phyloP scores from a whole-genome alignment of 805 yeast genomes.

The Lachancea sp. region DNA sequence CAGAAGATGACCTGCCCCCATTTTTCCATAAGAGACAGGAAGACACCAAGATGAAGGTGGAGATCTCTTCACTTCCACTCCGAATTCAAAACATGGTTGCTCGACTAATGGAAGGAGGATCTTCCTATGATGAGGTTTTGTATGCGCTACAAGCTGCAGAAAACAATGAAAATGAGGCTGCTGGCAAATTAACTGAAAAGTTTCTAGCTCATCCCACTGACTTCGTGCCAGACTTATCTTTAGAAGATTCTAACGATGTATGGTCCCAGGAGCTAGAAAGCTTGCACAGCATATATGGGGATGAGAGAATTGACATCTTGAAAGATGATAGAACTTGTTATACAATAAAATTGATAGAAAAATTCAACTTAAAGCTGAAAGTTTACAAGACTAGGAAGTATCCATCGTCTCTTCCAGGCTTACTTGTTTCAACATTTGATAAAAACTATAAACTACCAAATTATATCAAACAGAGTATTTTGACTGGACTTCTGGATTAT shows the following conservation, averaged over 20 bases:
- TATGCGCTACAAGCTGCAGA: conserved; percentile 39
- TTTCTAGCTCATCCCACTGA: conserved; percentile 15
- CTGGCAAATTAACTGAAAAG: conserved; percentile 42
- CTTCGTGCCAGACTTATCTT: conserved; percentile 11
- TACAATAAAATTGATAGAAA: conserved; percentile 32
- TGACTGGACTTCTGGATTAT: conserved; percentile 42
- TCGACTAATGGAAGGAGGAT: conserved; percentile 60
- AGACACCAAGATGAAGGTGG: conserved; percentile 54
- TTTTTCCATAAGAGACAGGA: conserved; percentile 50
- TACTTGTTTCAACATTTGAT: conserved; percentile 44
- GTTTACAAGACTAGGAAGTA: conserved; percentile 47
- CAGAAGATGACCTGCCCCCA: conserved; percentile 87
- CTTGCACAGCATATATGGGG: conserved; percentile 50
- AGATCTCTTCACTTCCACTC: conserved; percentile 32
- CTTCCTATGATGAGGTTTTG: conserved; percentile 56
- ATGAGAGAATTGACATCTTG: conserved; percentile 35
- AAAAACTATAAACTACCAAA: conserved; percentile 52
- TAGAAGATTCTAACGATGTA: conserved; percentile 35
- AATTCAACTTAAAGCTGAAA: conserved; percentile 28
- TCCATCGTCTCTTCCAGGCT: conserved; percentile 66
- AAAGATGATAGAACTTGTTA: conserved; percentile 25
- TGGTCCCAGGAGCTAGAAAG: conserved; percentile 80
- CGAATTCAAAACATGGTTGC: conserved; percentile 51
- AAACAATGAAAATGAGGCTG: conserved; percentile 45
- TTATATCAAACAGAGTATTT: conserved; percentile 57